Evolutionary conservation across 768 basidiomycete species (phyloP).

Genomic region (Termitomyces sp.): DNA sequence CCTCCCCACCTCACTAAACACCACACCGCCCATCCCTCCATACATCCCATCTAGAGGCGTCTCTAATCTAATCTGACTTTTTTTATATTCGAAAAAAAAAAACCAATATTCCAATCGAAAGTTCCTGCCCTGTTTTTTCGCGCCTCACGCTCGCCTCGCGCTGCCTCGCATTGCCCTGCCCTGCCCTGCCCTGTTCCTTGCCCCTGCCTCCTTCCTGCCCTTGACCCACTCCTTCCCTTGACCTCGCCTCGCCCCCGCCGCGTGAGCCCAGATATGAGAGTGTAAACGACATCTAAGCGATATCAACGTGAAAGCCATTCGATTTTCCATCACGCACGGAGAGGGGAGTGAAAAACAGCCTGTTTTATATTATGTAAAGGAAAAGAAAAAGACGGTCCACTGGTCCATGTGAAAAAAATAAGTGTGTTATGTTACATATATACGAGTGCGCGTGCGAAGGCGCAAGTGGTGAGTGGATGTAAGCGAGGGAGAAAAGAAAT

Average conservation of each 20-base stretch:
- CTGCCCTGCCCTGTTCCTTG: not conserved
- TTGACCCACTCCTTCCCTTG: not conserved
- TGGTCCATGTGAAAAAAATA: not conserved
- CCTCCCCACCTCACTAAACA: too few relatives aligned
- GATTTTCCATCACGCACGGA: too few relatives aligned
- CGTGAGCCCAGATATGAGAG: not conserved
- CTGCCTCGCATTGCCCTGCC: not conserved
- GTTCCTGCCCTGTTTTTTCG: not conserved
- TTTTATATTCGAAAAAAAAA: too few relatives aligned
- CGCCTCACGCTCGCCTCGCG: not conserved
- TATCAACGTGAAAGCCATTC: too few relatives aligned
- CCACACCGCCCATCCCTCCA: too few relatives aligned
- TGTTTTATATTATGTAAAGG: too few relatives aligned
- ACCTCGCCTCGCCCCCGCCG: not conserved
- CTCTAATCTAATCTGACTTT: too few relatives aligned
- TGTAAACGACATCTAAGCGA: too few relatives aligned
- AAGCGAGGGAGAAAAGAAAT: too few relatives aligned
- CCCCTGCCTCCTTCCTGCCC: not conserved
- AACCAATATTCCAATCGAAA: not conserved
- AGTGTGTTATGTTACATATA: not conserved
- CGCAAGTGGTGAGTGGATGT: not conserved
- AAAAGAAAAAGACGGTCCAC: not conserved
- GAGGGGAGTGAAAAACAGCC: too few relatives aligned
- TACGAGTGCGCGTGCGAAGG: not conserved
- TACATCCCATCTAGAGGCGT: too few relatives aligned